A percentile compares a stretch with the other conserved stretches of the same genome.
Evolutionary conservation across 768 basidiomycete species (phyloP).

Genomic region (Trametes gibbosa): DNA sequence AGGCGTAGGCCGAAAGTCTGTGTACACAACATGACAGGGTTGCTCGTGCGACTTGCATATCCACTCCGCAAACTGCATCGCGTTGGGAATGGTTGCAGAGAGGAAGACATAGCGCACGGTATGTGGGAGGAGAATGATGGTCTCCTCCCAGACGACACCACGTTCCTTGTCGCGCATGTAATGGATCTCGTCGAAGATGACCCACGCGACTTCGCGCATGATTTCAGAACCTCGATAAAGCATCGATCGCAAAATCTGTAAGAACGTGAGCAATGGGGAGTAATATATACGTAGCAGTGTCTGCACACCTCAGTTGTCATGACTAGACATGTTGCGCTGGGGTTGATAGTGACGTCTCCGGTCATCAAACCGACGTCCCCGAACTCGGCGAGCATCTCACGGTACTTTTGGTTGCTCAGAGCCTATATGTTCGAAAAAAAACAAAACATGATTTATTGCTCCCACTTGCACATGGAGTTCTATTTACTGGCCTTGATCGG

Average conservation of each 20-base stretch:
- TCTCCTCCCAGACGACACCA: slow-evolving; percentile 99
- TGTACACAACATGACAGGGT: slow-evolving; percentile 98
- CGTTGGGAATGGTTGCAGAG: slow-evolving; percentile 98
- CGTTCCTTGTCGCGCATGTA: slow-evolving; percentile 99
- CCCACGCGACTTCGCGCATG: slow-evolving; percentile 99
- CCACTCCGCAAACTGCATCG: slow-evolving; percentile 99
- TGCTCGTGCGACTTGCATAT: slow-evolving; percentile 96
- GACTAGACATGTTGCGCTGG: slow-evolving; percentile 92
- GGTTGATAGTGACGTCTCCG: slow-evolving; percentile 98
- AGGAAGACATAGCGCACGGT: slow-evolving; percentile 97
- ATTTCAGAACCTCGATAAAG: slow-evolving; percentile 97
- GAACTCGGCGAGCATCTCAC: slow-evolving; percentile 96
- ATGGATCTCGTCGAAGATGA: slow-evolving; percentile 98
- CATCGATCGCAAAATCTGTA: slow-evolving; percentile 96
- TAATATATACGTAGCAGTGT: no score
- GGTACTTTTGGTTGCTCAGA: slow-evolving; percentile 97
- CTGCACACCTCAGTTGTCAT: slow-evolving; percentile 94
- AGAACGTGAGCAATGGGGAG: not conserved
- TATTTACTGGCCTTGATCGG: slow-evolving; percentile 87
- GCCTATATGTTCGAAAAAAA: slow-evolving; percentile 54
- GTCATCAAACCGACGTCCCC: slow-evolving; percentile 99
- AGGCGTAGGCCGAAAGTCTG: slow-evolving; percentile 97
- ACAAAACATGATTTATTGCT: slow-evolving; percentile 15
- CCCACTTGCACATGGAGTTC: not conserved
- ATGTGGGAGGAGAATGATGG: slow-evolving; percentile 95